These are phyloP conservation scores for Catunica adiposa DNA, from an alignment of 2,329 filamentous ascomycete genomes.

Conservation along the genomic window DNA sequence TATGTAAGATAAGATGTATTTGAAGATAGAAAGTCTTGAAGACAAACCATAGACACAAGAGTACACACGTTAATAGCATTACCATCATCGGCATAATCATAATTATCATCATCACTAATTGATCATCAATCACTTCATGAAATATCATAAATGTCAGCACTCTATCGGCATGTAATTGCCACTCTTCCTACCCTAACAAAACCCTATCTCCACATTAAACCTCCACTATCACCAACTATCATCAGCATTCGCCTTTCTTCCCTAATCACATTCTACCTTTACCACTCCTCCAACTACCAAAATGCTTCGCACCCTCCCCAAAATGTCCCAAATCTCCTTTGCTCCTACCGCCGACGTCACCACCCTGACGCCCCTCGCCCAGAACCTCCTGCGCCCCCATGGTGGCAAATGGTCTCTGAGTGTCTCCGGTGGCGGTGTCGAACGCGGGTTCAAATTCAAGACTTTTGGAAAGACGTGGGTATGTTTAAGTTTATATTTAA, in stretches of 20 bases:
- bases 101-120: no score
- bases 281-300: no score
- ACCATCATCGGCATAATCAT: no score
- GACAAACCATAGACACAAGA: no score
- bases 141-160: no score
- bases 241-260: neutral
- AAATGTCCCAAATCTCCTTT: slow-evolving; percentile 20
- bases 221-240: neutral
- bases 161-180: no score
- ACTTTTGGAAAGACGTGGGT: slow-evolving; percentile 51
- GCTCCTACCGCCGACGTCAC: slow-evolving; percentile 29
- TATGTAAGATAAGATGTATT: no score
- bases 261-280: no score
- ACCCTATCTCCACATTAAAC: neutral
- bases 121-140: no score
- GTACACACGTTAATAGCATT: no score
- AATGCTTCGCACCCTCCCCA: neutral
- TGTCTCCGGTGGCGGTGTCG: slow-evolving; percentile 35
- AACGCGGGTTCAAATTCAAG: slow-evolving; percentile 46
- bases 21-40: no score
- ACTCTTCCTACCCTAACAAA: neutral
- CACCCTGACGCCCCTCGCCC: slow-evolving; percentile 26
- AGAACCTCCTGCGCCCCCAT: slow-evolving; percentile 18
- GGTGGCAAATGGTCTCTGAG: slow-evolving; percentile 32
- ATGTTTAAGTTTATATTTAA: slow-evolving; percentile 18